These are phyloP conservation scores for Ceratocystis lukuohia DNA, from an alignment of 2,329 filamentous ascomycete species.

Conservation along the genomic window DNA sequence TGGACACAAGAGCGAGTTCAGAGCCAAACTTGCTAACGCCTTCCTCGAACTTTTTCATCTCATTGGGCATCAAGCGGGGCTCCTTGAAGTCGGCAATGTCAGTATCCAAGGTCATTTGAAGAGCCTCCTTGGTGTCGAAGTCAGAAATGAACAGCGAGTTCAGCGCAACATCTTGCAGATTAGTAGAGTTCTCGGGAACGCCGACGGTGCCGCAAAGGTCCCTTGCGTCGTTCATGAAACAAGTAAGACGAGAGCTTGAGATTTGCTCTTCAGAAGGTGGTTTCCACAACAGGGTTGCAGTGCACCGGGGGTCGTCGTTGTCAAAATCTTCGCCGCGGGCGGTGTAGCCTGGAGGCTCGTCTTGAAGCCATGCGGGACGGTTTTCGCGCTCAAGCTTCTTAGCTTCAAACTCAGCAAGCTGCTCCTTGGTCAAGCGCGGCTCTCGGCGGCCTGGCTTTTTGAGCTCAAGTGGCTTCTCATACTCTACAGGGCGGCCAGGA, in stretches of 20 bases:
- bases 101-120: conserved; percentile 54
- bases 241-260: conserved; percentile 49
- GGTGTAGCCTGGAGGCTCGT: conserved; percentile 77
- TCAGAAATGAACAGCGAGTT: conserved; percentile 57
- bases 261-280: conserved; percentile 46
- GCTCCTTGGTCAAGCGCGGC: conserved; percentile 65
- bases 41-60: conserved; percentile 85
- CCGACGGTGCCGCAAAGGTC: conserved; percentile 51
- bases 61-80: conserved; percentile 61
- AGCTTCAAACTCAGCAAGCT: conserved; percentile 62
- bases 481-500: conserved; percentile 76
- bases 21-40: conserved; percentile 82
- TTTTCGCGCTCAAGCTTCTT: conserved; percentile 68
- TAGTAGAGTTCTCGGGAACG: conserved; percentile 65
- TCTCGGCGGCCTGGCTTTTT: conserved; percentile 75
- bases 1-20: conserved; percentile 69
- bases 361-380: conserved; percentile 84
- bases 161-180: conserved; percentile 73
- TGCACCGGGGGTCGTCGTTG: conserved; percentile 59
- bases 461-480: conserved; percentile 75
- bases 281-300: conserved; percentile 64
- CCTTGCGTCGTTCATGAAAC: conserved; percentile 62
- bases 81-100: conserved; percentile 68
- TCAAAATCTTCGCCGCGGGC: conserved; percentile 65
- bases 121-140: conserved; percentile 57